Conservation (phyloP, 108 stramenopile species). For the Cyclotella atomus region DNA sequence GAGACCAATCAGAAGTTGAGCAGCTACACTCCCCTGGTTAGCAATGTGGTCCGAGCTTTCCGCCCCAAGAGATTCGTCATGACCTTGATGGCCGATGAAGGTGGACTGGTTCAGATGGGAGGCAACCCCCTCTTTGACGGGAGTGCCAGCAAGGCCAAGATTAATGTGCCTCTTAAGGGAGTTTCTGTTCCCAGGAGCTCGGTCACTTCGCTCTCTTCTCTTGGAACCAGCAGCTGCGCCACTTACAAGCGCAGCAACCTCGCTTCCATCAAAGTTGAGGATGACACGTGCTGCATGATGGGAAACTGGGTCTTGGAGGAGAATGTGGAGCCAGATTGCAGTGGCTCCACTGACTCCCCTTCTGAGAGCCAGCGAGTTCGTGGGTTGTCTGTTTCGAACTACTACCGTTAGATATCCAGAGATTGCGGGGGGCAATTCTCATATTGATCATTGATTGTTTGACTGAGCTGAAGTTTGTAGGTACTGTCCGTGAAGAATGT, state of each 20-base stretch:
- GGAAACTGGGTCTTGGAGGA: slow-evolving; percentile 84
- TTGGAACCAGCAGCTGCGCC: slow-evolving; percentile 26
- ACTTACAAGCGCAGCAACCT: slow-evolving; percentile 79
- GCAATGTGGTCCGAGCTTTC: slow-evolving; percentile 96
- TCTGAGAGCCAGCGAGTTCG: slow-evolving; percentile 19
- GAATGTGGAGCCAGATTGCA: slow-evolving; percentile 12
- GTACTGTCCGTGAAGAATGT: too few relatives aligned
- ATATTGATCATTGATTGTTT: too few relatives aligned
- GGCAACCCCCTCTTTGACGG: slow-evolving; percentile 75
- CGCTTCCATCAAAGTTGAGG: slow-evolving; percentile 88
- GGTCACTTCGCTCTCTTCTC: background rate
- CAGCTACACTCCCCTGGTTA: slow-evolving; percentile 90
- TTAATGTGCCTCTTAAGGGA: slow-evolving; percentile 63
- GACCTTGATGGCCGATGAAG: slow-evolving; percentile 99
- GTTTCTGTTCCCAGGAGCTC: slow-evolving; percentile 19
- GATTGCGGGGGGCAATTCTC: too few relatives aligned
- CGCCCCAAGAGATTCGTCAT: slow-evolving; percentile 97
- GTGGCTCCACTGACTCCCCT: background rate
- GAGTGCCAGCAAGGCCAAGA: slow-evolving; percentile 54
- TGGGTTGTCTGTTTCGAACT: slow-evolving; percentile 29
- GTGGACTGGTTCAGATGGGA: slow-evolving; percentile 86
- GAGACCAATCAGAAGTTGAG: slow-evolving; percentile 96
- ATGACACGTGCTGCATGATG: slow-evolving; percentile 92
- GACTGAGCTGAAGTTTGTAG: too few relatives aligned
- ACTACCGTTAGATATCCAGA: slow-evolving; percentile 8